Evolutionary conservation across 1,139 yeast species (phyloP), one percentile per base, ranked within the genome.

Genomic region (Tardiomyces digboiensis): DNA sequence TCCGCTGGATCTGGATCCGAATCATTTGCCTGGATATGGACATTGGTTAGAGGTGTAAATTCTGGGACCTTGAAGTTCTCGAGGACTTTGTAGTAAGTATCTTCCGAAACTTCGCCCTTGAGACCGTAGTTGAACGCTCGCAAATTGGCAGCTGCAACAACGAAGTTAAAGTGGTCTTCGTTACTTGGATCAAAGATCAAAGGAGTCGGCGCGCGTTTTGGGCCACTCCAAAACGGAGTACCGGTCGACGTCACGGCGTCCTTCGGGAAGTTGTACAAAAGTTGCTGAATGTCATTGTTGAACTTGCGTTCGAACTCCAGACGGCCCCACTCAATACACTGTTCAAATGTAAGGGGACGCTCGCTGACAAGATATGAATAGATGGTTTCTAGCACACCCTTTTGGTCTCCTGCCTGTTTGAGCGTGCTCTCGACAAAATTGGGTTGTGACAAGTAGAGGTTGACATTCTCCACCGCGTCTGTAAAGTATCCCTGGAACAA

Each of bases 211-310:
- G 96, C 95, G 64, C 98, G 81, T 69, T 91, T 91, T 39, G 97
- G 94, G 49, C 97, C 97, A 21, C 95, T 80, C 99, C 99, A 91
- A 68, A 91, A 91, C 52, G 95, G 93, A 33, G 83, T 89, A 45
- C 98, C 98, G 46, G 75, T 75, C 0, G 95, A 80, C 2, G 97
- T 91, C 45, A 76, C 81, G 5, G 97, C 94, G 66, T 91, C 98
- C 50, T 75, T 78, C 22, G 98, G 98, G 76, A 93, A 93, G 62
- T 89, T 89, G 72, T 78, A 91, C 54, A 93, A 74, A 55, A 91
- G 74, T 69, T 91, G 99, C 59, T 80, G 72, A 53, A 89, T 88
- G 47, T 91, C 97, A 58, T 88, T 80, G 58, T 76, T 78, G 71
- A 74, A 91, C 65, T 86, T 86, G 56, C 70, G 71, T 67, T 89